phyloP scores from a whole-genome alignment of 1,284 basidiomycete genomes.

The Ceratobasidium sp. region DNA sequence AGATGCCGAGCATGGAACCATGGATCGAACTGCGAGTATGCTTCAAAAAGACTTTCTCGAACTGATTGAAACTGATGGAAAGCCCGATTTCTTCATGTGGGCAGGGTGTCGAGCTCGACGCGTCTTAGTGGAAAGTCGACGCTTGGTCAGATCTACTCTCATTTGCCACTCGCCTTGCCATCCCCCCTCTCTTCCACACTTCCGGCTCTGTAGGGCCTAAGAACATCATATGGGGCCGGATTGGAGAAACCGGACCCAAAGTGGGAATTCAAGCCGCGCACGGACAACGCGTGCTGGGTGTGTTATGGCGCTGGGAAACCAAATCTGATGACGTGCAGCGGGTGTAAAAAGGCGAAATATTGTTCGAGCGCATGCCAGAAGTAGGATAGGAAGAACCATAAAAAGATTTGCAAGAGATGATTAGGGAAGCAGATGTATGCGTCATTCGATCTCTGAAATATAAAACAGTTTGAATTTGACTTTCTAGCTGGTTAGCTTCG shows the following conservation, averaged over 20 bases:
- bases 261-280: background rate
- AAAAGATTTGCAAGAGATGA: background rate
- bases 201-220: background rate
- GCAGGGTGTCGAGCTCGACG: background rate
- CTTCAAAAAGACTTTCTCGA: background rate
- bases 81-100: background rate
- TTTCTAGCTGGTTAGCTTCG: no score
- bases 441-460: no score
- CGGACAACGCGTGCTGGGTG: background rate
- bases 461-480: no score
- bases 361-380: conserved; percentile 17
- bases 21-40: background rate
- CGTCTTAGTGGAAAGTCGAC: background rate
- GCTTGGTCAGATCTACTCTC: background rate
- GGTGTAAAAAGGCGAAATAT: conserved; percentile 23
- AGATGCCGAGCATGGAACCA: conserved; percentile 10
- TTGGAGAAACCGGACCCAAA: background rate
- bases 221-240: background rate
- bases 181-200: background rate
- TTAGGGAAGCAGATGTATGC: no score
- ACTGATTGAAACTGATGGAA: background rate
- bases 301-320: background rate
- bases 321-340: background rate
- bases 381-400: conserved; percentile 26
- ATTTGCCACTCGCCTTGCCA: conserved; percentile 2